Conservation (phyloP, 805 yeast species). For the Vanderwaltozyma polyspora region DNA sequence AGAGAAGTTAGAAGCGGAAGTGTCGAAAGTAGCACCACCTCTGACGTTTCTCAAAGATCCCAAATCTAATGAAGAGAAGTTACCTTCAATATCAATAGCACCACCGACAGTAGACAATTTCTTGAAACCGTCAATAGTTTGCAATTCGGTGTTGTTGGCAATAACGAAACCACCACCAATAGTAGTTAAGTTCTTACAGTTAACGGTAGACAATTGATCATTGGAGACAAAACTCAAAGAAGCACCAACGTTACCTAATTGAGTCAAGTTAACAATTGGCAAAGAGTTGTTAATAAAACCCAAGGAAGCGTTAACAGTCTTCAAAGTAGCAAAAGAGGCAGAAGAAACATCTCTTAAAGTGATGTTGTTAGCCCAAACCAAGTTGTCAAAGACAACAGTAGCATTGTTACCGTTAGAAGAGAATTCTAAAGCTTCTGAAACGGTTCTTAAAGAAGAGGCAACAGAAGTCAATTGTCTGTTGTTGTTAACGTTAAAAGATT, state of each 20-base stretch:
- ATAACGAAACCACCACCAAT: conserved; percentile 92
- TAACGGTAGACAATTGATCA: conserved; percentile 54
- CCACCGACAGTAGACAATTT: conserved; percentile 69
- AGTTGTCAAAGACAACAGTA: conserved; percentile 53
- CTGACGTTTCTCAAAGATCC: conserved; percentile 63
- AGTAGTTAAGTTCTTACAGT: conserved; percentile 56
- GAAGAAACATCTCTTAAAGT: conserved; percentile 73
- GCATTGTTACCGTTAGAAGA: conserved; percentile 78
- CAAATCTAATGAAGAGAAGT: conserved; percentile 69
- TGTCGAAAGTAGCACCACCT: conserved; percentile 84
- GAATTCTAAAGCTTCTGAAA: conserved; percentile 63
- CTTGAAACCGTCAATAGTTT: conserved; percentile 60
- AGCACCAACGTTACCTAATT: conserved; percentile 60
- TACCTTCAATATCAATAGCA: conserved; percentile 74
- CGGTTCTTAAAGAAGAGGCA: conserved; percentile 61
- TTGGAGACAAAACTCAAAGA: conserved; percentile 68
- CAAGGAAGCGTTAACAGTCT: conserved; percentile 67
- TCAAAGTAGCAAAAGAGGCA: conserved; percentile 56
- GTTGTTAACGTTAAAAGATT: conserved; percentile 78
- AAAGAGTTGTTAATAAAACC: conserved; percentile 69
- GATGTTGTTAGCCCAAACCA: conserved; percentile 80
- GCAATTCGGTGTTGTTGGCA: conserved; percentile 71
- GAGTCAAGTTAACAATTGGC: conserved; percentile 41
- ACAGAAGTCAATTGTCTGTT: conserved; percentile 65
- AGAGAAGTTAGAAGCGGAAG: conserved; percentile 60